Base-by-base conservation (phyloP, 306 rosid species). In the Vigna hirtella region DNA sequence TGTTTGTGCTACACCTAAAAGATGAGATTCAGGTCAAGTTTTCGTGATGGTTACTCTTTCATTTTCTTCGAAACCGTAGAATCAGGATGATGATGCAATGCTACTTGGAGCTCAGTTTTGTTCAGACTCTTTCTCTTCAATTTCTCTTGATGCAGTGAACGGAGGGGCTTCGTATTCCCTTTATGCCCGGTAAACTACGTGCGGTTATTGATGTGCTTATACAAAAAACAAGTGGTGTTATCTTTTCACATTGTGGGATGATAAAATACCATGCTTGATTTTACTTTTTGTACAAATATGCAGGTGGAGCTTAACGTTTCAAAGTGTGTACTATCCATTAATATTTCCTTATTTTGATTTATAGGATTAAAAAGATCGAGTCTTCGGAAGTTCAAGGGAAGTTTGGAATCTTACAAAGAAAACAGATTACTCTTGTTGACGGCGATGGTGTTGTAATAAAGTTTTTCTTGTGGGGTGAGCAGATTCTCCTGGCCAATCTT, bases 401-500 rank as follows among this genome's bases (percentile, higher is more conserved):
- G 26, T 82, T 42, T 74, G 90, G 88, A 66, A 76, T 51, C 42
- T 47, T 86, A 79, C 88, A 83, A 74, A 75, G 85, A 77, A 89
- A 88, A 74, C 93, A 85, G 84, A 79, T 95, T 69, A 86, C 89
- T 73, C 96, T 95, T 81, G 93, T 88, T 73, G 98, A 93, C 50
- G 81, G 83, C 24, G 93, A 95, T 47, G 93, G 86, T 42, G 82
- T 77, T 67, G 85, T 66, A 71, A 70, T 92, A 58, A 87, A 87
- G 9, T 89, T 95, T 84, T 81, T 89, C 43, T 77, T 94, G 79
- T 93, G 98, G 99, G 96, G 96, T 28, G 98, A 95, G 80, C 98
- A 92, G 89, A 81, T 74, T 88, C 56, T 88, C 79, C 87, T 93
- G 47, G 90, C 91, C 88, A 91, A 92, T 87, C 93, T 92, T 83